Conservation (phyloP, 2,329 filamentous ascomycete genomes). For the Colletotrichum camelliae region DNA sequence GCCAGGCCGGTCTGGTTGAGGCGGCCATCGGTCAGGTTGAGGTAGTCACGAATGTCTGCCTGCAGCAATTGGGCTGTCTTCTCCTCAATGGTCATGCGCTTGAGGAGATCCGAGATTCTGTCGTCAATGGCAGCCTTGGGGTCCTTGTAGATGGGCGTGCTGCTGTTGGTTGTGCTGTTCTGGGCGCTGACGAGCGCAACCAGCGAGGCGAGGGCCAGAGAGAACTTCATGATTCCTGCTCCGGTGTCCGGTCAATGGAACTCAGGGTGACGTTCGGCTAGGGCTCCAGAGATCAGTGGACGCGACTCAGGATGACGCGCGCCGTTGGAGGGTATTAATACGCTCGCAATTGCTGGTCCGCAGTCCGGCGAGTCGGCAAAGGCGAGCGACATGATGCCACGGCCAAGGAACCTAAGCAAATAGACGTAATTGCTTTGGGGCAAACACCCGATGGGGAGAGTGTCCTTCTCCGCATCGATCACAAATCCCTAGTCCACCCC, state of each 20-base stretch:
- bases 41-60: constrained; percentile 76
- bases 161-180: constrained; percentile 23
- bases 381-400: constrained; percentile 7
- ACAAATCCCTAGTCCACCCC: not conserved
- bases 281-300: not conserved
- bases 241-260: not conserved
- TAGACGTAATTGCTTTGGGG: constrained; percentile 20
- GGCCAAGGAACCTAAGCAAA: constrained; percentile 2
- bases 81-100: constrained; percentile 76
- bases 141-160: constrained; percentile 64
- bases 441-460: constrained; percentile 7
- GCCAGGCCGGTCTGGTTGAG: constrained; percentile 72
- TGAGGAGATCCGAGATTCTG: constrained; percentile 70
- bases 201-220: constrained; percentile 25
- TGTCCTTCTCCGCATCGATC: constrained; percentile 21
- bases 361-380: not conserved
- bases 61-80: constrained; percentile 74
- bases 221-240: constrained; percentile 33
- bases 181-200: constrained; percentile 28
- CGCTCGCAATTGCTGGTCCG: not conserved
- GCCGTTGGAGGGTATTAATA: constrained; percentile 23
- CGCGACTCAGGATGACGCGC: not conserved
- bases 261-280: constrained; percentile 8
- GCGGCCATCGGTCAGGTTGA: constrained; percentile 69
- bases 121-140: constrained; percentile 65